Evolutionary conservation across 1,284 basidiomycete genomes (phyloP).

Genomic region (Coniferiporia weirii): DNA sequence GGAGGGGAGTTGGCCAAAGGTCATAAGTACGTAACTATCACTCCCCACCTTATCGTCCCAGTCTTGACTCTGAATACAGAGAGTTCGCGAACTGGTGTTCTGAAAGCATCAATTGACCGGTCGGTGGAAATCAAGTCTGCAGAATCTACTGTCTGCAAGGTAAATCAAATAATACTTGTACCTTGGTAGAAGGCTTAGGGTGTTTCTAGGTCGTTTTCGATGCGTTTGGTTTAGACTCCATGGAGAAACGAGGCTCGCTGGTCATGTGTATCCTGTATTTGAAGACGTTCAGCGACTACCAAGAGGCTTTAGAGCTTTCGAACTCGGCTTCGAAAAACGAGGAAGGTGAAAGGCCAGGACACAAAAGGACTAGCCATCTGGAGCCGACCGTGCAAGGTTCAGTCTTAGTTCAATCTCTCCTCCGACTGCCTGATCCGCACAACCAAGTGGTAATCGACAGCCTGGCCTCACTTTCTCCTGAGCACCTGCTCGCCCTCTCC

Average conservation of each 20-base stretch:
- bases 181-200: not conserved
- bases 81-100: slow-evolving; percentile 54
- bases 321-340: slow-evolving; percentile 32
- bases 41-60: slow-evolving; percentile 14
- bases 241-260: slow-evolving; percentile 33
- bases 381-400: slow-evolving; percentile 83
- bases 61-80: slow-evolving; percentile 31
- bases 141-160: slow-evolving; percentile 29
- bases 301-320: not conserved
- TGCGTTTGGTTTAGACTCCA: slow-evolving; percentile 51
- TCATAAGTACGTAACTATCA: slow-evolving; percentile 44
- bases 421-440: slow-evolving; percentile 61
- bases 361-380: not conserved
- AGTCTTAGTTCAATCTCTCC: slow-evolving; percentile 75
- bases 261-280: slow-evolving; percentile 48
- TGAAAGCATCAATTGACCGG: slow-evolving; percentile 71
- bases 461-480: slow-evolving; percentile 47
- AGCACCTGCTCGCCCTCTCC: slow-evolving; percentile 58
- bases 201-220: slow-evolving; percentile 47
- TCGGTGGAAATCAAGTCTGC: slow-evolving; percentile 41
- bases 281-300: slow-evolving; percentile 35
- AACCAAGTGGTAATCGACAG: slow-evolving; percentile 61
- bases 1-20: slow-evolving; percentile 43
- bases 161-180: slow-evolving; percentile 19
- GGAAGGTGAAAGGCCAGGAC: not conserved